Conservation (phyloP, 108 stramenopile genomes). For the Pinguiococcus pyrenoidosus region DNA sequence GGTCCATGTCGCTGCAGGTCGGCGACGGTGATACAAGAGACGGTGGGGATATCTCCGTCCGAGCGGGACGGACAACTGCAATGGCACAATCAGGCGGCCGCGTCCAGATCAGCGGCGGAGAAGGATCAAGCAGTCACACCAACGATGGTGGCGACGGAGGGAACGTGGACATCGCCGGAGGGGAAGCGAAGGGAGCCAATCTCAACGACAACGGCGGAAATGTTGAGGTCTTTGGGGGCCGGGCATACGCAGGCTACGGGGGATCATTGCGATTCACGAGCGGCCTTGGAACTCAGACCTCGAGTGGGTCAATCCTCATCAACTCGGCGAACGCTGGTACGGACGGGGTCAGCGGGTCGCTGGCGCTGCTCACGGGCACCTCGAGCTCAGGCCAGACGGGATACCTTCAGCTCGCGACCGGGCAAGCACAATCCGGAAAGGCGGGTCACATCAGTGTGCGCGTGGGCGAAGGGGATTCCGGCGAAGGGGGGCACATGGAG, state of each 20-base stretch:
- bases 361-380: not conserved
- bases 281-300: constrained; percentile 15
- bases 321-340: constrained; percentile 17
- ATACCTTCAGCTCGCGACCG: constrained; percentile 12
- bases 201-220: constrained; percentile 35
- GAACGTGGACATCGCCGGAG: constrained; percentile 24
- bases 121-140: constrained; percentile 23
- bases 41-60: constrained; percentile 16
- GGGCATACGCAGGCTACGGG: constrained; percentile 12
- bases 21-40: constrained; percentile 25
- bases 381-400: constrained; percentile 1
- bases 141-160: constrained; percentile 54
- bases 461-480: constrained; percentile 12
- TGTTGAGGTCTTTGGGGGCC: constrained; percentile 7
- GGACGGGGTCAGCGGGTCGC: constrained; percentile 10
- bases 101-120: constrained; percentile 11
- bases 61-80: constrained; percentile 15
- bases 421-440: constrained; percentile 7
- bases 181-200: constrained; percentile 9
- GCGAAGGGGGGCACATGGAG: constrained; percentile 7
- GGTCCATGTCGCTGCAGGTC: constrained; percentile 12
- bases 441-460: constrained; percentile 3
- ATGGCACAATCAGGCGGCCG: constrained; percentile 1
- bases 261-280: constrained; percentile 8
- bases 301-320: constrained; percentile 18